Conservation (phyloP, 495 filamentous ascomycete genomes). For the Astrocystis sublimbata region DNA sequence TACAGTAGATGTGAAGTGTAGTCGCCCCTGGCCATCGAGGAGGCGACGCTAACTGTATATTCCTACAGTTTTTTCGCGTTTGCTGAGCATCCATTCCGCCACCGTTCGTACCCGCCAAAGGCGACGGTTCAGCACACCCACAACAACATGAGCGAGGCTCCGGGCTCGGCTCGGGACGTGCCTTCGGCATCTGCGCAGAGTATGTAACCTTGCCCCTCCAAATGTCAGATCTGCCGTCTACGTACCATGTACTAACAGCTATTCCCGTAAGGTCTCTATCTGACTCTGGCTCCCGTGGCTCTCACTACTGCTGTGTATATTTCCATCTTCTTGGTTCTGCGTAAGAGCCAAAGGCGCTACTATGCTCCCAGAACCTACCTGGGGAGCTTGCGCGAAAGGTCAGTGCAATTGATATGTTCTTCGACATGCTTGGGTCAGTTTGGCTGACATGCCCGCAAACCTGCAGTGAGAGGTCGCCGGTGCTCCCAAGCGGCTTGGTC, state of each 20-base stretch:
- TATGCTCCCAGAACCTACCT: constrained; percentile 92
- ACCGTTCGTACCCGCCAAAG: not conserved
- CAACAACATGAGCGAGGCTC: constrained; percentile 32
- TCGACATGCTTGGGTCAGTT: not conserved
- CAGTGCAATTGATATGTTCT: constrained; percentile 24
- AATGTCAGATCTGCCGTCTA: not conserved
- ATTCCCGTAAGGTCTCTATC: constrained; percentile 25
- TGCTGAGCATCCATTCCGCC: not conserved
- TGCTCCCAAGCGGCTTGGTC: constrained; percentile 66
- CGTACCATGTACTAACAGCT: constrained; percentile 22
- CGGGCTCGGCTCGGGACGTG: constrained; percentile 18
- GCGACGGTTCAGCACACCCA: not conserved
- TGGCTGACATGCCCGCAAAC: not conserved
- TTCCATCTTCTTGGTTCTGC: constrained; percentile 72
- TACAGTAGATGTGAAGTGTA: not conserved
- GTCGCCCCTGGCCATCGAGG: not conserved
- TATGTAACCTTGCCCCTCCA: constrained; percentile 18
- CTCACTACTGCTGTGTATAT: constrained; percentile 66
- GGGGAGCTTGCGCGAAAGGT: constrained; percentile 68
- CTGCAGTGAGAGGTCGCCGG: constrained; percentile 64
- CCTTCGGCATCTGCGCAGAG: constrained; percentile 22
- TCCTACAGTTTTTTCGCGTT: not conserved
- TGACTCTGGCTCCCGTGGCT: constrained; percentile 68
- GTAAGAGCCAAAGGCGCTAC: constrained; percentile 67
- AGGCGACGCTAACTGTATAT: not conserved